Conservation (phyloP, 768 basidiomycete species). For the Boletus subparvulus region DNA sequence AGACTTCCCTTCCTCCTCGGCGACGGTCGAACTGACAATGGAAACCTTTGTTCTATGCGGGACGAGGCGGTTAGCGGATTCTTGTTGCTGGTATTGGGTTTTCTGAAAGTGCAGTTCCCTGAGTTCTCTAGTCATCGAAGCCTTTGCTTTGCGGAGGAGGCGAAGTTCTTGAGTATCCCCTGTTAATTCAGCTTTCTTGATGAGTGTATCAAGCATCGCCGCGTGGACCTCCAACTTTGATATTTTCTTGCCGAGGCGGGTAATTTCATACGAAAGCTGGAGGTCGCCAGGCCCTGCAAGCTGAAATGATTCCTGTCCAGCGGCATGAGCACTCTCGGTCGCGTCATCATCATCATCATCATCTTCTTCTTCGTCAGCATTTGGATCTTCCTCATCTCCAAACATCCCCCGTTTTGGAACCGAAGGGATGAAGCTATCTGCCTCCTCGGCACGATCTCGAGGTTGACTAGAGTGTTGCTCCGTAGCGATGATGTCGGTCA, state of each 20-base stretch:
- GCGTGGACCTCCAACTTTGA: constrained; percentile 77
- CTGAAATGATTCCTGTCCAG: constrained; percentile 56
- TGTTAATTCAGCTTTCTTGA: constrained; percentile 92
- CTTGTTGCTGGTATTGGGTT: constrained; percentile 91
- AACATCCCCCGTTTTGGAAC: constrained; percentile 32
- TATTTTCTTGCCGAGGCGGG: constrained; percentile 73
- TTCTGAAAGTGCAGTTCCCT: constrained; percentile 87
- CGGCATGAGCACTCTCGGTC: constrained; percentile 21
- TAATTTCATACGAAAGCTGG: constrained; percentile 84
- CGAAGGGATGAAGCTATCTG: constrained; percentile 4
- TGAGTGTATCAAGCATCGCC: constrained; percentile 78
- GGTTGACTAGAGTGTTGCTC: constrained; percentile 53
- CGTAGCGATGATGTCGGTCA: constrained; percentile 92
- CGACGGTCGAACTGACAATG: constrained; percentile 79
- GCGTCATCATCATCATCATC: constrained; percentile 38
- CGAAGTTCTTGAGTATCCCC: constrained; percentile 86
- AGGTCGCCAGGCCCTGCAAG: constrained; percentile 88
- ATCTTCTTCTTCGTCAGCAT: constrained; percentile 42
- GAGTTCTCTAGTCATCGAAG: constrained; percentile 78
- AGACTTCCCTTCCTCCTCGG: constrained; percentile 83
- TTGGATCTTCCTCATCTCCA: constrained; percentile 39
- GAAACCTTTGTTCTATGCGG: constrained; percentile 82
- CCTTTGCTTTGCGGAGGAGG: constrained; percentile 78
- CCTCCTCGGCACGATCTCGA: constrained; percentile 7
- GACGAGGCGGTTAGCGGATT: constrained; percentile 82